A percentile compares a stretch with the other conserved stretches of the same genome.
These are phyloP conservation scores for Pneumocystis murina DNA, from an alignment of 1,139 yeast genomes.

Conservation along the genomic window DNA sequence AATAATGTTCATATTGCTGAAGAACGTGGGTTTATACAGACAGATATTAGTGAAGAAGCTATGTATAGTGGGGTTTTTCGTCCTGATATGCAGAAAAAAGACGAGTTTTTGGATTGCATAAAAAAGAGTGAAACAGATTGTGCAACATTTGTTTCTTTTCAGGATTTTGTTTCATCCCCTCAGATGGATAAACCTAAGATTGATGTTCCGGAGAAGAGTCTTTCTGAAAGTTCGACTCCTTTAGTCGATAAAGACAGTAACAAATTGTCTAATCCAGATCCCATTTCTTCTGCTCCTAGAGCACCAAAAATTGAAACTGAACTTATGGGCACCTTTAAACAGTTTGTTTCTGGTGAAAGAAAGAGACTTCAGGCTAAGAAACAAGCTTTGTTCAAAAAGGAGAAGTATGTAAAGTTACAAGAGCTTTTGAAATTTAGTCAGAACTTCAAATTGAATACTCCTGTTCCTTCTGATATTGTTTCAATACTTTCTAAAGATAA, in stretches of 20 bases:
- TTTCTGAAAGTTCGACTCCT: not conserved
- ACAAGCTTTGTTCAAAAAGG: slow-evolving; percentile 22
- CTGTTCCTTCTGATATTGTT: slow-evolving; percentile 53
- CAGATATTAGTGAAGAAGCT: slow-evolving; percentile 89
- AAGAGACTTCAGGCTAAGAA: slow-evolving; percentile 22
- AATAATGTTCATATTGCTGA: slow-evolving; percentile 75
- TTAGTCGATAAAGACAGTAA: slow-evolving; percentile 1
- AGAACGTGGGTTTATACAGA: slow-evolving; percentile 70
- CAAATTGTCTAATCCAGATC: not conserved
- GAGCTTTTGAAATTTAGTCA: slow-evolving; percentile 75
- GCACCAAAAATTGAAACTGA: slow-evolving; percentile 20
- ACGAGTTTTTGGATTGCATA: not conserved
- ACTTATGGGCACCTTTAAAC: slow-evolving; percentile 23
- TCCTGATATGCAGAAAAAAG: slow-evolving; percentile 21
- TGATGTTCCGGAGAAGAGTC: slow-evolving; percentile 6
- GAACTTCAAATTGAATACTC: slow-evolving; percentile 47
- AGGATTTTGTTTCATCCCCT: slow-evolving; percentile 1
- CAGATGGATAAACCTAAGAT: slow-evolving; percentile 4
- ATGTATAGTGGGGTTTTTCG: slow-evolving; percentile 80
- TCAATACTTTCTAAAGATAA: slow-evolving; percentile 63
- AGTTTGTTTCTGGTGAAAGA: slow-evolving; percentile 24
- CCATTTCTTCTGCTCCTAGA: slow-evolving; percentile 1
- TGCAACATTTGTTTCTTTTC: slow-evolving; percentile 6
- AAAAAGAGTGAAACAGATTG: not conserved
- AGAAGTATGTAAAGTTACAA: slow-evolving; percentile 40